These are phyloP conservation scores for Psophocarpus tetragonolobus DNA, from an alignment of 306 rosid species.

Conservation along the genomic window DNA sequence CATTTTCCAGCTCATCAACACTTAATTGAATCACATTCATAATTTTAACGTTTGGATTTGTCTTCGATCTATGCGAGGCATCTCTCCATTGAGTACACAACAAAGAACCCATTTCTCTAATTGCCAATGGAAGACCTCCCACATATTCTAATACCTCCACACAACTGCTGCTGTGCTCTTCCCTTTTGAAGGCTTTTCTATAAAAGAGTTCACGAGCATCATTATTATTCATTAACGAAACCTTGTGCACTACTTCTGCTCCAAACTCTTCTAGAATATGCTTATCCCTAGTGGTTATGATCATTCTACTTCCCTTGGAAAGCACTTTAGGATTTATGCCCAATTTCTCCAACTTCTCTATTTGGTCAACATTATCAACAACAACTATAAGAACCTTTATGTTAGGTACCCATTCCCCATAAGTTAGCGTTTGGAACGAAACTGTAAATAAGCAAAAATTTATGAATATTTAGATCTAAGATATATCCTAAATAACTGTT, in stretches of 20 bases:
- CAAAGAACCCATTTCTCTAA: conserved; percentile 28
- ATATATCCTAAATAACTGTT: background rate
- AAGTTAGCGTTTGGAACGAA: background rate
- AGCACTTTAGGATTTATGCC: background rate
- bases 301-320: conserved; percentile 2
- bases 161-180: background rate
- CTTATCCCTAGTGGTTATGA: conserved; percentile 18
- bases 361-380: conserved; percentile 27
- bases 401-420: background rate
- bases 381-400: conserved; percentile 24
- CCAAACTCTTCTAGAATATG: conserved; percentile 11
- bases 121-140: conserved; percentile 17
- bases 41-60: background rate
- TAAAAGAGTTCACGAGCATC: background rate
- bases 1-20: background rate
- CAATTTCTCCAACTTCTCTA: conserved; percentile 8
- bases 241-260: background rate
- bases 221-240: background rate
- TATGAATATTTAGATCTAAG: background rate
- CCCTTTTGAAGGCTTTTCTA: conserved; percentile 32
- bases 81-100: conserved; percentile 29
- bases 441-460: too few relatives aligned
- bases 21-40: conserved; percentile 1
- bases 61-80: background rate
- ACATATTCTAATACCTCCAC: background rate